These are phyloP conservation scores for Limonium bicolor DNA, from an alignment of 148 eudicot genomes.

Conservation along the genomic window DNA sequence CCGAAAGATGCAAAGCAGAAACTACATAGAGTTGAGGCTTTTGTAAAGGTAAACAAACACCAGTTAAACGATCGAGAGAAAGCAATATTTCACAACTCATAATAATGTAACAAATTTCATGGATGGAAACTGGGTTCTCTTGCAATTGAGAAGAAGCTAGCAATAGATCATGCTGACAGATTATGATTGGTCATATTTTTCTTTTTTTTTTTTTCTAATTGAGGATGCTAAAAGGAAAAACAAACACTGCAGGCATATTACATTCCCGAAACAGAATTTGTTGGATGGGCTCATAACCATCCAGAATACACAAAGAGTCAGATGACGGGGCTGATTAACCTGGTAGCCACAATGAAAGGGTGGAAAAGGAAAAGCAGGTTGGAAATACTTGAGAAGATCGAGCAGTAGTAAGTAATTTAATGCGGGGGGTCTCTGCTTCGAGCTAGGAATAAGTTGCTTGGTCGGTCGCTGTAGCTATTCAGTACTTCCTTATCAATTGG, in stretches of 20 bases:
- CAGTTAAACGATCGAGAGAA: no score
- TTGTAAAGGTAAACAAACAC: conserved; percentile 83
- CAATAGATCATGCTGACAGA: not conserved
- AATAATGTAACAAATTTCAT: no score
- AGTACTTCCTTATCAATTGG: no score
- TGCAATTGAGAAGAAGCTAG: no score
- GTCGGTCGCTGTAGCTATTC: no score
- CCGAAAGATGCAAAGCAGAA: conserved; percentile 63
- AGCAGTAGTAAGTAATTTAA: no score
- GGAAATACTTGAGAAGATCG: conserved; percentile 79
- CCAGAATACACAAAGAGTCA: conserved; percentile 81
- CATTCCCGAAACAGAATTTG: conserved; percentile 92
- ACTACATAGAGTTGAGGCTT: conserved; percentile 68
- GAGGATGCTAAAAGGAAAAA: no score
- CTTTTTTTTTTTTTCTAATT: conserved; percentile 4
- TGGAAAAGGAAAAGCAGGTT: conserved; percentile 91
- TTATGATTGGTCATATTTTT: no score
- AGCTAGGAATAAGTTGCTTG: no score
- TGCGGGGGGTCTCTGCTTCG: no score
- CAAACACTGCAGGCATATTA: conserved; percentile 99
- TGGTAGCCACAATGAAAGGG: conserved; percentile 81
- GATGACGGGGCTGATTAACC: conserved; percentile 69
- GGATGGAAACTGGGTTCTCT: no score
- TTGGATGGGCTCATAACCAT: conserved; percentile 84
- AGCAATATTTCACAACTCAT: not conserved